Evolutionary conservation across 1,284 basidiomycete genomes (phyloP), one percentile per base, ranked within the genome.

Genomic region (Lentinula novae-zelandiae): DNA sequence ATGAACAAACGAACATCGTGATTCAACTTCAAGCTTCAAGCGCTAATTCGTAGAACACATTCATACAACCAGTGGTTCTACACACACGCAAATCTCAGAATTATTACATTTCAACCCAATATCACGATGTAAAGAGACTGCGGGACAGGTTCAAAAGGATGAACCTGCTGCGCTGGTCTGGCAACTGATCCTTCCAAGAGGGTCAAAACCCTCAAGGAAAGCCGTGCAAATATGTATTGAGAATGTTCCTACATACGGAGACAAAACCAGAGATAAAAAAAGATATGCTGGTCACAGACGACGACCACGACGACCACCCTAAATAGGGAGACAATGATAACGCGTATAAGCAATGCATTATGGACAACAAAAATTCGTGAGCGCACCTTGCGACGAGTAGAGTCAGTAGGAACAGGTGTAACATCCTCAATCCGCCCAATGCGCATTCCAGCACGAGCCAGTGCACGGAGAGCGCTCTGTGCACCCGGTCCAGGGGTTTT

Each of bases 251-350:
- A 44, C n/a, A 17, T 46, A 46, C 17, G 20, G 7, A 22, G 20
- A 46, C 17, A 46, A 20, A 22, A 27, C 27, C 27, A 27, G 27
- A 22, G n/a, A n/a, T 20, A 22, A 46, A 9, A 9, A 39, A 6
- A 22, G 34, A 54, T 22, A 12, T n/a, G 48, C n/a, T 50, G 55
- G 80, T 86, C 80, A 91, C 70, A 98, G 88, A 90, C 96, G 94
- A 75, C 96, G 93, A 95, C 96, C 96, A 83, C 96, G 95, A 71
- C 96, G 94, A 96, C 96, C 96, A 90, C 96, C 96, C 95, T 95
- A 65, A 36, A 56, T 51, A 54, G 53, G 46, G 53, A 15, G 55
- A 9, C 58, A 64, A 58, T 67, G 60, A 52, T 33, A 5, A 5
- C 15, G 17, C 13, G n/a, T 13, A 17, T 46, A 4, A 46, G 44